A percentile compares a stretch with the other conserved stretches of the same genome.
Conservation (phyloP, 176 grass and related monocot genomes). For the Eragrostis nindensis region DNA sequence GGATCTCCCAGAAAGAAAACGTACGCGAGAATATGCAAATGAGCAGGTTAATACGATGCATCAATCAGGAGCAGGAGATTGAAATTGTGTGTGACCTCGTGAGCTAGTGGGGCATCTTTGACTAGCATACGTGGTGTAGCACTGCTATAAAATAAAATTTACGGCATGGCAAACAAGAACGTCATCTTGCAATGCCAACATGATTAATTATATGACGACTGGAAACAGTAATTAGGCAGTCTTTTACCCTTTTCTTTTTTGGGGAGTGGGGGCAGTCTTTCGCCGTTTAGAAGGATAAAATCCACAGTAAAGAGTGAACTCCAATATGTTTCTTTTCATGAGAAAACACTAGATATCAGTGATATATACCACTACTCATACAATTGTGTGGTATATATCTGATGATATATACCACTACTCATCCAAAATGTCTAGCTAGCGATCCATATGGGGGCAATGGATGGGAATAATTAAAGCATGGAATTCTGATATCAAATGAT, state of each 20-base stretch:
- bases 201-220: background rate
- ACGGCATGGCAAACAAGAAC: background rate
- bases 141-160: background rate
- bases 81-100: slow-evolving; percentile 39
- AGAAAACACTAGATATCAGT: too few relatives aligned
- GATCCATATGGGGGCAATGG: background rate
- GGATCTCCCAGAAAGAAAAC: slow-evolving; percentile 9
- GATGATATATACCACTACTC: too few relatives aligned
- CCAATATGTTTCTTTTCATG: too few relatives aligned
- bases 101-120: slow-evolving; percentile 55
- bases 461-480: slow-evolving; percentile 43
- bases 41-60: slow-evolving; percentile 8
- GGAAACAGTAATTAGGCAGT: too few relatives aligned
- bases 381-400: too few relatives aligned
- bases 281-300: too few relatives aligned
- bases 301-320: too few relatives aligned
- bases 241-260: too few relatives aligned
- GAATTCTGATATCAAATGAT: slow-evolving; percentile 66
- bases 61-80: slow-evolving; percentile 42
- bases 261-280: too few relatives aligned
- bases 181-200: background rate
- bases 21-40: slow-evolving; percentile 41
- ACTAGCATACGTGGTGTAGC: slow-evolving; percentile 14
- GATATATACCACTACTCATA: too few relatives aligned
- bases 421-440: slow-evolving; percentile 27